A percentile compares a stretch with the other conserved stretches of the same genome.
Conservation (phyloP, 2,329 filamentous ascomycete genomes). For the Balansia obtecta region DNA sequence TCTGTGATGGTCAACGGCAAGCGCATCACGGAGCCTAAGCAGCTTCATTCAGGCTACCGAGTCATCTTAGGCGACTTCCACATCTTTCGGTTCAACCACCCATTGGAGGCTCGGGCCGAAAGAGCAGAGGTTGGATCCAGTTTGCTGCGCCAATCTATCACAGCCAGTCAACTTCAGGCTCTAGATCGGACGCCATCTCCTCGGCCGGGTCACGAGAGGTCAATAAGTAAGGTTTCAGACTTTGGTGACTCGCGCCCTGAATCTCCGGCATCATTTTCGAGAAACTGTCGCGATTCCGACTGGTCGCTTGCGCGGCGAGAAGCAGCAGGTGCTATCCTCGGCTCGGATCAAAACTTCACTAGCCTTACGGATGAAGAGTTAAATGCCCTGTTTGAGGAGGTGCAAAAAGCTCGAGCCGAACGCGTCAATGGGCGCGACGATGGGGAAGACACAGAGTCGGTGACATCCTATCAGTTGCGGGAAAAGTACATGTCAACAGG, state of each 20-base stretch:
- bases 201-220: constrained; percentile 54
- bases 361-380: constrained; percentile 88
- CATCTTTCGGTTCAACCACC: constrained; percentile 97
- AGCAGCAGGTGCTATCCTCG: constrained; percentile 82
- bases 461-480: constrained; percentile 72
- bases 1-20: constrained; percentile 97
- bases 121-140: constrained; percentile 71
- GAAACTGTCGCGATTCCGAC: constrained; percentile 68
- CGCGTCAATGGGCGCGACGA: constrained; percentile 61
- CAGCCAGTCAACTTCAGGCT: constrained; percentile 45
- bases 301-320: constrained; percentile 91
- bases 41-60: constrained; percentile 82
- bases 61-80: constrained; percentile 97
- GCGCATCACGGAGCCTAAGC: constrained; percentile 72
- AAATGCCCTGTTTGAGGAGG: constrained; percentile 84
- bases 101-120: constrained; percentile 88
- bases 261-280: constrained; percentile 58
- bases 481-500: constrained; percentile 95
- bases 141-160: constrained; percentile 70
- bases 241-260: constrained; percentile 65
- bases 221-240: constrained; percentile 71
- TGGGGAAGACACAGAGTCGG: constrained; percentile 82
- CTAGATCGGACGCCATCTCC: constrained; percentile 46
- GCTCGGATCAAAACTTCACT: constrained; percentile 81
- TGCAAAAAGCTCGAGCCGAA: constrained; percentile 74